phyloP scores from a whole-genome alignment of 306 rosid genomes.

The Dalbergia oliveri region DNA sequence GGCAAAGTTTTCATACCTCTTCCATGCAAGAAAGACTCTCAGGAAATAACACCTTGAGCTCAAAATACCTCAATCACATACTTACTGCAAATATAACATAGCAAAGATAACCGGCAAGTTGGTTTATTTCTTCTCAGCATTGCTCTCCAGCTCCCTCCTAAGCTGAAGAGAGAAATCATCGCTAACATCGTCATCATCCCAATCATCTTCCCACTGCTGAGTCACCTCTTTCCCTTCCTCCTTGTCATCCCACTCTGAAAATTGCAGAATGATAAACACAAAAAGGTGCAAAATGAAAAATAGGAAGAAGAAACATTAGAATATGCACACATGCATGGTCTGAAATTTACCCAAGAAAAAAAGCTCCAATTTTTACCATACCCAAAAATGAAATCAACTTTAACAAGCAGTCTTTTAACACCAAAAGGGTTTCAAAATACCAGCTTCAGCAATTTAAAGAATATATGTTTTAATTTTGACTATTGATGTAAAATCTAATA shows the following conservation, averaged over 20 bases:
- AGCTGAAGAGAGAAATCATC: slow-evolving; percentile 95
- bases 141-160: slow-evolving; percentile 83
- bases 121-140: slow-evolving; percentile 56
- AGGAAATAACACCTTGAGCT: too few species aligned
- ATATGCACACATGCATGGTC: not conserved
- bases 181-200: slow-evolving; percentile 95
- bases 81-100: not conserved
- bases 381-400: not conserved
- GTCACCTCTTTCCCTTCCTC: slow-evolving; percentile 84
- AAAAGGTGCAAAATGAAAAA: not conserved
- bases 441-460: too few species aligned
- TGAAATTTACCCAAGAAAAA: too few species aligned
- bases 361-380: too few species aligned
- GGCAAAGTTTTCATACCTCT: not conserved
- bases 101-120: slow-evolving; percentile 22
- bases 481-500: too few species aligned
- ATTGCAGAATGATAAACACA: slow-evolving; percentile 20
- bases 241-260: slow-evolving; percentile 77
- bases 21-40: not conserved
- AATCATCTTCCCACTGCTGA: slow-evolving; percentile 98
- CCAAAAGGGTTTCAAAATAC: not conserved
- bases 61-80: too few species aligned
- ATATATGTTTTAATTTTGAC: too few species aligned
- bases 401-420: not conserved
- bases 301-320: slow-evolving; percentile 16